A percentile compares a stretch with the other conserved stretches of the same genome.
These are phyloP conservation scores for Novymonas esmeraldas DNA, from an alignment of 208 protist species.

Conservation along the genomic window DNA sequence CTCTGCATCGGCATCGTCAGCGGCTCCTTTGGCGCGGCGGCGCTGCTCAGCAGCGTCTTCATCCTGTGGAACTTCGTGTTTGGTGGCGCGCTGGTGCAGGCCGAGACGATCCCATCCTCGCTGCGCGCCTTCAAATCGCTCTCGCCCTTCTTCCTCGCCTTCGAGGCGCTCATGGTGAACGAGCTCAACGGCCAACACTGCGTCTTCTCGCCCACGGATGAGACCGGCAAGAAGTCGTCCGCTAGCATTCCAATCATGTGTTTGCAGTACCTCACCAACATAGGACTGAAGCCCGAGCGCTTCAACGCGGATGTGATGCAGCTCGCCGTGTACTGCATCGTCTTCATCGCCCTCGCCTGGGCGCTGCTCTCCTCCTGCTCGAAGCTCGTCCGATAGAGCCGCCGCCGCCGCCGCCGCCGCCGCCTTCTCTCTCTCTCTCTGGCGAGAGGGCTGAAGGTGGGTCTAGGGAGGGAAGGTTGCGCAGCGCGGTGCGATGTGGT, in stretches of 20 bases:
- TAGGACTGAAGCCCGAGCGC: slow-evolving; percentile 68
- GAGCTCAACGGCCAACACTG: slow-evolving; percentile 89
- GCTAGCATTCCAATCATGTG: slow-evolving; percentile 82
- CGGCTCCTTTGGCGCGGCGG: slow-evolving; percentile 78
- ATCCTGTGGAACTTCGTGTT: slow-evolving; percentile 94
- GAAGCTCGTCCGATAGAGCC: slow-evolving; percentile 57
- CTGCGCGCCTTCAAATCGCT: slow-evolving; percentile 68
- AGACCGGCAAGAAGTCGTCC: slow-evolving; percentile 64
- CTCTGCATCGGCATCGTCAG: slow-evolving; percentile 85
- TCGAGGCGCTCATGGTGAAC: slow-evolving; percentile 92
- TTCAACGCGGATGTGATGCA: slow-evolving; percentile 83
- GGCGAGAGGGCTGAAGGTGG: neutral
- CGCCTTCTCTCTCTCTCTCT: slow-evolving; percentile 5
- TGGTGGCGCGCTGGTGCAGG: slow-evolving; percentile 88
- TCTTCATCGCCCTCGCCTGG: slow-evolving; percentile 65
- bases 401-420: too few relatives aligned
- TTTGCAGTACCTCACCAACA: slow-evolving; percentile 86
- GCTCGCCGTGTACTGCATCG: slow-evolving; percentile 63
- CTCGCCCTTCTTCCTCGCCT: slow-evolving; percentile 92
- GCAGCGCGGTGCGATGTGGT: too few relatives aligned
- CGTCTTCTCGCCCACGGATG: slow-evolving; percentile 81
- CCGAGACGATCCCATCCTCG: slow-evolving; percentile 72
- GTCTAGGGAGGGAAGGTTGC: too few relatives aligned
- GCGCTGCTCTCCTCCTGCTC: slow-evolving; percentile 67
- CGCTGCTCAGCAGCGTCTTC: slow-evolving; percentile 83